Conservation (phyloP, 2,329 filamentous ascomycete species). For the Ophiostoma triangulosporum region DNA sequence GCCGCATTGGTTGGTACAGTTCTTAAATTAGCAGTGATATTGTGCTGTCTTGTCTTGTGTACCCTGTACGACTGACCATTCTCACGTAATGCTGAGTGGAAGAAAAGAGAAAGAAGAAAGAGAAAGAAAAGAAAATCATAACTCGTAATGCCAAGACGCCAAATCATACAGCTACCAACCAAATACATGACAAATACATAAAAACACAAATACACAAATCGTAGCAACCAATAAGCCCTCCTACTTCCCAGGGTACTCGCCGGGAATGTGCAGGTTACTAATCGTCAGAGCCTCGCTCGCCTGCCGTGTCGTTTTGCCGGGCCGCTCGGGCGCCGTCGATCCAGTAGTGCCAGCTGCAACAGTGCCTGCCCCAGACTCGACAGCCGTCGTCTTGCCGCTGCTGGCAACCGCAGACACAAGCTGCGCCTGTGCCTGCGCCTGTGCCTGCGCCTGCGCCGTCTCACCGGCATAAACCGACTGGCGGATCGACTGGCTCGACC, state of each 20-base stretch:
- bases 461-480: conserved; percentile 9
- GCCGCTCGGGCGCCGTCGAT: not conserved
- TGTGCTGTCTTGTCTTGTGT: too few relatives aligned
- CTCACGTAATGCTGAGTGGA: too few relatives aligned
- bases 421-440: too few relatives aligned
- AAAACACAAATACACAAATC: not conserved
- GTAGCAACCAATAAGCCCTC: not conserved
- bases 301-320: conserved; percentile 18
- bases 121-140: not conserved
- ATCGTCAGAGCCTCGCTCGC: conserved; percentile 38
- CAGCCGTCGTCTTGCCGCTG: not conserved
- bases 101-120: not conserved
- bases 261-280: conserved; percentile 55
- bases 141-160: not conserved
- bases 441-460: too few relatives aligned
- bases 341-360: not conserved
- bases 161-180: not conserved
- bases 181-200: not conserved
- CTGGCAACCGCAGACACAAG: too few relatives aligned
- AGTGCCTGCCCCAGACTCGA: not conserved
- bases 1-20: not conserved
- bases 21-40: too few relatives aligned
- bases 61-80: too few relatives aligned
- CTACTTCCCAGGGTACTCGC: conserved; percentile 31
- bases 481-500: not conserved